phyloP scores from a whole-genome alignment of 495 filamentous ascomycete genomes.

The Letharia columbiana region DNA sequence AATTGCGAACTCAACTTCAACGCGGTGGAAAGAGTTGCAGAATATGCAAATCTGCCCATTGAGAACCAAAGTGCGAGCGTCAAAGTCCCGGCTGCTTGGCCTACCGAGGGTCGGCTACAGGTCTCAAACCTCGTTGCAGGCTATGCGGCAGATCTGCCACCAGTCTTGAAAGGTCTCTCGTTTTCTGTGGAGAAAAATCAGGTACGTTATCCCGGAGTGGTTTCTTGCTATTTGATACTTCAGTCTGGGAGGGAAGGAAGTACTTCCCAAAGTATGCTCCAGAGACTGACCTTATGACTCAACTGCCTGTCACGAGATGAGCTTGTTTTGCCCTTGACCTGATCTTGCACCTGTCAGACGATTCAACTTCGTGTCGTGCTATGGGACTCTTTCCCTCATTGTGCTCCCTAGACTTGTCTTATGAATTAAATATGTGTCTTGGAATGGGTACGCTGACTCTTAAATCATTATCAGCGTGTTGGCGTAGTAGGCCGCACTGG shows the following conservation, averaged over 20 bases:
- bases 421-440: not conserved
- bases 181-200: conserved; percentile 61
- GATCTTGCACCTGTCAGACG: not conserved
- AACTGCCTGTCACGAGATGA: not conserved
- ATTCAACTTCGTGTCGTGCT: not conserved
- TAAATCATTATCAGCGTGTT: conserved; percentile 43
- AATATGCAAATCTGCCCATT: conserved; percentile 64
- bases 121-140: conserved; percentile 63
- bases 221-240: not conserved
- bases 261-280: not conserved
- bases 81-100: conserved; percentile 69
- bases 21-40: conserved; percentile 69
- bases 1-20: conserved; percentile 74
- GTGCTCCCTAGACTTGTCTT: not conserved
- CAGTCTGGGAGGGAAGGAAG: not conserved
- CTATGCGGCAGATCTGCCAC: conserved; percentile 68
- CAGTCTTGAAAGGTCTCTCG: conserved; percentile 64
- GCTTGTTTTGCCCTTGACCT: not conserved
- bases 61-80: conserved; percentile 53
- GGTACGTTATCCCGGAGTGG: not conserved
- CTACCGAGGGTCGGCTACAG: conserved; percentile 64
- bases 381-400: not conserved
- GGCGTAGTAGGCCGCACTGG: conserved; percentile 83
- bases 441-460: not conserved
- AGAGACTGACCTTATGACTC: not conserved